phyloP scores from a whole-genome alignment of 2,329 filamentous ascomycete genomes.

The Aspergillus piperis region DNA sequence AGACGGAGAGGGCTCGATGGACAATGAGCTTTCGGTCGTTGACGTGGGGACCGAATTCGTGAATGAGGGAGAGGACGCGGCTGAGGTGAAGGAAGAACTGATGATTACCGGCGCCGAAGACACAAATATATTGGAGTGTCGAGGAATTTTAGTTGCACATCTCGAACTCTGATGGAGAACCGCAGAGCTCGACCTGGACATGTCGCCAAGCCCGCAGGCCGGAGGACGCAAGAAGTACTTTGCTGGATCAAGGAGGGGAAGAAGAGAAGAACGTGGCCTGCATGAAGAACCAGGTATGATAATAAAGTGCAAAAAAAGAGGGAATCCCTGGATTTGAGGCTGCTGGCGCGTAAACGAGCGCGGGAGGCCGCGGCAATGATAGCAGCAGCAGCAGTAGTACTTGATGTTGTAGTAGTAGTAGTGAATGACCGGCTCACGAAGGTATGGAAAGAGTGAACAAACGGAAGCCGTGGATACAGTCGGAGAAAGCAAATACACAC shows the following conservation, averaged over 20 bases:
- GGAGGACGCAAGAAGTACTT: constrained; percentile 5
- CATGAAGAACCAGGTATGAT: constrained; percentile 1
- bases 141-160: constrained; percentile 29
- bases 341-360: constrained; percentile 6
- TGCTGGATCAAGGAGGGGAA: constrained; percentile 7
- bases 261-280: not conserved
- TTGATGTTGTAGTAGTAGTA: not conserved
- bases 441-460: constrained; percentile 1
- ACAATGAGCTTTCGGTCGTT: not conserved
- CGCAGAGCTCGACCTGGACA: constrained; percentile 30
- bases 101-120: constrained; percentile 6
- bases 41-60: constrained; percentile 2
- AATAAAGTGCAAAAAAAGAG: not conserved
- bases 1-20: not conserved
- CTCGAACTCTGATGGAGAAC: constrained; percentile 26
- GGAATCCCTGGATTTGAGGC: constrained; percentile 3
- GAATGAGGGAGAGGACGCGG: constrained; percentile 3
- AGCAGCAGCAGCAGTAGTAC: not conserved
- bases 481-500: constrained; percentile 4
- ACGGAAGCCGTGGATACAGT: not conserved
- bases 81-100: constrained; percentile 7
- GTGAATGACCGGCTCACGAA: constrained; percentile 3
- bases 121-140: constrained; percentile 14
- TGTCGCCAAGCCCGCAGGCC: constrained; percentile 27
- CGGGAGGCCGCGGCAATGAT: not conserved